Percentiles rank a stretch among this genome's conserved stretches.
Conservation (phyloP, 352 stramenopile genomes). For the Phytopythium ostracodes region DNA sequence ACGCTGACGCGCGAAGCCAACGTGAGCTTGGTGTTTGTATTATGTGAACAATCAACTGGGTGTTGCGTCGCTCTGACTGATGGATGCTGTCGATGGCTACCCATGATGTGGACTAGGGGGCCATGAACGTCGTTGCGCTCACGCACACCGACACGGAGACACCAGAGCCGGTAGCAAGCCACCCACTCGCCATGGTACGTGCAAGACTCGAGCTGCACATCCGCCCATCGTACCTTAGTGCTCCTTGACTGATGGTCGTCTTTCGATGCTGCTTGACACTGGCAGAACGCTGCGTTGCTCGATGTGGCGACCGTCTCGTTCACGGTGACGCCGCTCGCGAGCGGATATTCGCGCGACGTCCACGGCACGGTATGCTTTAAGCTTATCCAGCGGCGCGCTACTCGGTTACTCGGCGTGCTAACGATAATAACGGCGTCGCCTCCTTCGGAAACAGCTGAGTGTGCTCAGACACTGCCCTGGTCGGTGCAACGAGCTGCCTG, state of each 20-base stretch:
- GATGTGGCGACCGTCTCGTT: conserved; percentile 63
- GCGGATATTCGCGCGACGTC: conserved; percentile 73
- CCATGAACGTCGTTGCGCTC: conserved; percentile 51
- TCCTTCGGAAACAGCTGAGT: conserved; percentile 27
- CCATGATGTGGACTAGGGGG: conserved; percentile 24
- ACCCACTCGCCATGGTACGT: conserved; percentile 4
- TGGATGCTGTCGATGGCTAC: too few species aligned
- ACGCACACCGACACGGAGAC: conserved; percentile 49
- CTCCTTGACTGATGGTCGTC: background rate
- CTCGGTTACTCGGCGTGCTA: background rate
- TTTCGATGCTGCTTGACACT: background rate
- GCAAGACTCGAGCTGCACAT: too few species aligned
- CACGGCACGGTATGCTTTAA: conserved; percentile 49
- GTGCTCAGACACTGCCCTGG: conserved; percentile 20
- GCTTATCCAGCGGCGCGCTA: background rate
- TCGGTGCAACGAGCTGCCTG: conserved; percentile 9
- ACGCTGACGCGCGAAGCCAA: conserved; percentile 47
- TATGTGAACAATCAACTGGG: background rate
- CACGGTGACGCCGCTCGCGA: conserved; percentile 43
- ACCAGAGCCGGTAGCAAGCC: conserved; percentile 1
- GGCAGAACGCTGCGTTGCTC: conserved; percentile 36
- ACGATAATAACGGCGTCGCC: background rate
- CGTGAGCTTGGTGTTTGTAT: conserved; percentile 14
- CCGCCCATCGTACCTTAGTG: background rate
- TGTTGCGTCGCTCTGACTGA: background rate